These are phyloP conservation scores for Chaetomium cochliodes DNA, from an alignment of 495 filamentous ascomycete genomes.

Conservation along the genomic window DNA sequence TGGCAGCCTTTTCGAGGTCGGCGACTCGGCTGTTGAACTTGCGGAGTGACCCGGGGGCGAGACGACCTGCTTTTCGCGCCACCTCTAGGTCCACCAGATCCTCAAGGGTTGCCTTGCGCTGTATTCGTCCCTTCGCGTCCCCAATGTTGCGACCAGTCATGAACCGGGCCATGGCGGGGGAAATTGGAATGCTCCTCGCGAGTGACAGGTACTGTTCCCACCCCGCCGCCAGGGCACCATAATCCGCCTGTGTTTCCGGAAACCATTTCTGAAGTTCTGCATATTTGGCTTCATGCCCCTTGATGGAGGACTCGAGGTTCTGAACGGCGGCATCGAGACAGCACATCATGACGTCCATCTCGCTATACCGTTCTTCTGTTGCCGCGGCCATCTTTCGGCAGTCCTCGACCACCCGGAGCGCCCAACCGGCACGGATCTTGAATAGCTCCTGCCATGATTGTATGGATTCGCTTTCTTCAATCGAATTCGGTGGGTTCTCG, in stretches of 20 bases:
- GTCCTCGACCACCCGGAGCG: constrained; percentile 62
- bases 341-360: constrained; percentile 68
- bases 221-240: constrained; percentile 59
- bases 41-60: constrained; percentile 45
- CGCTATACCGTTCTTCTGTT: constrained; percentile 52
- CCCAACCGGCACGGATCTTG: constrained; percentile 70
- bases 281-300: constrained; percentile 69
- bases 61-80: constrained; percentile 61
- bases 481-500: constrained; percentile 66
- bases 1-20: constrained; percentile 49
- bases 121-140: constrained; percentile 40
- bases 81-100: constrained; percentile 69
- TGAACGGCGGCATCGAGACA: constrained; percentile 74
- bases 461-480: constrained; percentile 68
- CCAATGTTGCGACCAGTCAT: constrained; percentile 50
- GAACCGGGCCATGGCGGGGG: constrained; percentile 51
- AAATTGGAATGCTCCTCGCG: constrained; percentile 59
- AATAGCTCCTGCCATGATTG: constrained; percentile 82
- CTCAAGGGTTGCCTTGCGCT: constrained; percentile 57
- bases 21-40: constrained; percentile 47
- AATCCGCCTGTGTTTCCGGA: constrained; percentile 67
- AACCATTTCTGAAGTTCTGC: constrained; percentile 71
- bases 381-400: constrained; percentile 58
- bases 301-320: constrained; percentile 76
- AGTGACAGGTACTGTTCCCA: constrained; percentile 68